Evolutionary conservation across 495 filamentous ascomycete species (phyloP), one percentile per base, ranked within the genome.

Genomic region (Penicillium paxilli): DNA sequence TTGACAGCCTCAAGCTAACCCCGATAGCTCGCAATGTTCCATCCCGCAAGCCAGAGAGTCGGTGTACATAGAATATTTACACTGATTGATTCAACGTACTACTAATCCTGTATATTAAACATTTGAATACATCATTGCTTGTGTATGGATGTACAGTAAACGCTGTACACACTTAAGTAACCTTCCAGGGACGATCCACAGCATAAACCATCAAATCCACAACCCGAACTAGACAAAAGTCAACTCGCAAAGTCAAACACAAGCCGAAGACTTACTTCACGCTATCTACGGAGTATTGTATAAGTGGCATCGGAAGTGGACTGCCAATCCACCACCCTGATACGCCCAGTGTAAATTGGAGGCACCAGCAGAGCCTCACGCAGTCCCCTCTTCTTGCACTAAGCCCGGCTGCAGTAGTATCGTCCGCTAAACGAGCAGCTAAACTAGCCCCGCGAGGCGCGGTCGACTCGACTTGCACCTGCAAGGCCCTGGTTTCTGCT

Each of bases 391-490:
- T 38, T n/a, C 35, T 38, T 16, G 35, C 35, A 38, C 35, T 38
- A 38, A n/a, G 26, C 11, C 26, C 26, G n/a, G 14, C 35, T 38
- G 48, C 24, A 44, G 24, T 22, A 44, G 28, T 22, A 14, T 28
- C 14, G 44, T 32, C 41, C 42, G 51, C 26, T 35, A 37, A 44
- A 20, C 21, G 32, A 47, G 28, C 9, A 21, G 47, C 51, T 38
- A 20, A 38, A n/a, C 16, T 19, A 38, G 16, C 5, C 35, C 35
- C 35, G 35, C 35, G 11, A 38, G 35, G 16, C 16, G 35, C 35
- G n/a, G 35, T n/a, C 35, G 35, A 38, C 7, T 16, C n/a, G n/a
- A n/a, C n/a, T n/a, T n/a, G n/a, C n/a, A n/a, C n/a, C n/a, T 38
- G 14, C 16, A 38, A 19, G 6, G 35, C 33, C 33, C 12, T 8